Conservation (phyloP, 306 rosid species). For the Arachis hypogaea region DNA sequence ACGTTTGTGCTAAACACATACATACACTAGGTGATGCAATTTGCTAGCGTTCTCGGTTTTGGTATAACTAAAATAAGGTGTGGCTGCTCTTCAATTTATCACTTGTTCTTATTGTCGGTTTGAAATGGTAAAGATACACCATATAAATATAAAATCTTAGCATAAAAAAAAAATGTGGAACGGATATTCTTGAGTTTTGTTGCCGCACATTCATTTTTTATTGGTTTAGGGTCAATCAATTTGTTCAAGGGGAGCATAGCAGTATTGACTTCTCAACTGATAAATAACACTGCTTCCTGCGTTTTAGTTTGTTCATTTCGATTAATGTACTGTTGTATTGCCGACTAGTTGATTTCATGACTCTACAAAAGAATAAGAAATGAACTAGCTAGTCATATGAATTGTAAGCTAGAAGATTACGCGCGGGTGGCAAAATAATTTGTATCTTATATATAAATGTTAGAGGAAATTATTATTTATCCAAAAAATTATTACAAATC, state of each 20-base stretch:
- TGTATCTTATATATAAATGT: too few species aligned
- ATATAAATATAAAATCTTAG: neutral
- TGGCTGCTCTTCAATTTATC: conserved; percentile 3
- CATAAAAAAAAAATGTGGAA: neutral
- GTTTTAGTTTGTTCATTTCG: too few species aligned
- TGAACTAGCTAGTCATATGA: neutral
- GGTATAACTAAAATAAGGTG: neutral
- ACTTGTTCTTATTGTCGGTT: conserved; percentile 27
- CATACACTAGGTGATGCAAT: conserved; percentile 4
- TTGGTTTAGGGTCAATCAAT: neutral
- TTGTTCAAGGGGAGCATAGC: neutral
- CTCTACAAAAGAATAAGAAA: neutral
- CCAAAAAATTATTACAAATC: too few species aligned
- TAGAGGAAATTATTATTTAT: too few species aligned
- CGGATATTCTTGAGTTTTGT: conserved; percentile 8
- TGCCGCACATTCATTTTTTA: neutral
- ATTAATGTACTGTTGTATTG: neutral
- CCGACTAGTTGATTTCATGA: neutral
- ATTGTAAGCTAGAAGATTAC: neutral
- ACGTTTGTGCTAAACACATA: neutral
- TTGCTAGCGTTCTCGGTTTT: neutral
- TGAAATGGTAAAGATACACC: neutral
- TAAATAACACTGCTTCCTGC: neutral
- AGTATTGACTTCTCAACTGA: neutral
- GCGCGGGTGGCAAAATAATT: too few species aligned